Base-by-base conservation (phyloP, 345 rosid genomes). In the Populus simonii region DNA sequence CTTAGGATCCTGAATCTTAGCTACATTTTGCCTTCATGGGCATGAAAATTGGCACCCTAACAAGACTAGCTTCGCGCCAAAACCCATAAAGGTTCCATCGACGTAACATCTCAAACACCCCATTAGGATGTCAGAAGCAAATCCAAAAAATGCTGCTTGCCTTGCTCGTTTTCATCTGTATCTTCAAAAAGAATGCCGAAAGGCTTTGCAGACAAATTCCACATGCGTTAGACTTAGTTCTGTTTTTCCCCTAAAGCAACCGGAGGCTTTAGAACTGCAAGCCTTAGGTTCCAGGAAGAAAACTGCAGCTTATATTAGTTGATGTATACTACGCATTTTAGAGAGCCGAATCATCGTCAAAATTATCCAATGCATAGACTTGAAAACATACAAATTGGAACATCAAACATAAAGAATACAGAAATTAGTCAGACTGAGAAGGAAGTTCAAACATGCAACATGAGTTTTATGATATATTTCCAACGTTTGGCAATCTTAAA, bases 391-490 rank as follows among this genome's bases (percentile, higher is more conserved):
- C n/a, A 66, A 2, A 23, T 69, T 15, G 41, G 27, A 23, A n/a
- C 7, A 43, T n/a, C 6, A 13, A 43, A 45, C 35, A 9, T 13
- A 55, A 33, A 11, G 39, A 74, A 3, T 7, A 38, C 20, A 41
- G 18, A 18, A 9, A 12, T 18, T 15, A 9, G 66, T 2, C 20
- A 35, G 29, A 25, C 15, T n/a, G 15, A 41, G 36, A 57, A 22
- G 8, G n/a, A 53, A 18, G 11, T 31, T 75, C 39, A 13, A 3
- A 25, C 65, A 67, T 33, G 66, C 65, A 33, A 55, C 12, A 55
- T 57, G 68, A 39, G 57, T 76, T 31, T 59, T 70, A 45, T 70
- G 55, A 70, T 36, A 12, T 39, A 71, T 62, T 77, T 55, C 35
- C 75, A 33, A 35, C 47, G 41, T 45, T 43, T 15, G 35, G 23